These are phyloP conservation scores for Celoporthe dispersa DNA, from an alignment of 2,329 filamentous ascomycete species.

Conservation along the genomic window DNA sequence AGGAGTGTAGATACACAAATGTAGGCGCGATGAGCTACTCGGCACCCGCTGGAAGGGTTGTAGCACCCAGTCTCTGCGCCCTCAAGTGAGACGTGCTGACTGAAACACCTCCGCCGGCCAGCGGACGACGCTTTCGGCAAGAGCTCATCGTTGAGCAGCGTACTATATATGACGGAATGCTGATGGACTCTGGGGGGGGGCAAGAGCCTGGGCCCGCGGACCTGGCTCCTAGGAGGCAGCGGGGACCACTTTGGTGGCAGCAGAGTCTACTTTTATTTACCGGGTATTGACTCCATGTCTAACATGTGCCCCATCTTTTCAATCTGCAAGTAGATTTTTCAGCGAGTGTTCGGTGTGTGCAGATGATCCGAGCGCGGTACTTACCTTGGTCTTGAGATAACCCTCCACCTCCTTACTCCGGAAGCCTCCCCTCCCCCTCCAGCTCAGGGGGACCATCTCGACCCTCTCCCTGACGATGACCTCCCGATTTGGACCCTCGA, in stretches of 20 bases:
- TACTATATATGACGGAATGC: neutral
- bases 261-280: constrained; percentile 7
- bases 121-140: neutral
- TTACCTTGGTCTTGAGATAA: constrained; percentile 92
- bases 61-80: neutral
- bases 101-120: neutral
- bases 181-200: neutral
- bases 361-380: constrained; percentile 35
- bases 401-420: constrained; percentile 87
- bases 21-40: neutral
- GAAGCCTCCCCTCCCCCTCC: constrained; percentile 85
- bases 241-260: neutral
- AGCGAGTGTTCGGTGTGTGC: neutral
- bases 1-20: neutral
- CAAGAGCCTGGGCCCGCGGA: neutral
- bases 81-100: neutral
- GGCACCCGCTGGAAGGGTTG: neutral
- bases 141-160: neutral
- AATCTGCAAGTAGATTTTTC: constrained; percentile 57
- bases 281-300: constrained; percentile 51
- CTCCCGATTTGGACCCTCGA: constrained; percentile 89
- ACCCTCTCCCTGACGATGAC: constrained; percentile 87
- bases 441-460: constrained; percentile 92
- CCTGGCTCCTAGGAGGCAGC: neutral
- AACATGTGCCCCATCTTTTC: constrained; percentile 88